phyloP scores from a whole-genome alignment of 805 yeast species.

The Ogataea pini region DNA sequence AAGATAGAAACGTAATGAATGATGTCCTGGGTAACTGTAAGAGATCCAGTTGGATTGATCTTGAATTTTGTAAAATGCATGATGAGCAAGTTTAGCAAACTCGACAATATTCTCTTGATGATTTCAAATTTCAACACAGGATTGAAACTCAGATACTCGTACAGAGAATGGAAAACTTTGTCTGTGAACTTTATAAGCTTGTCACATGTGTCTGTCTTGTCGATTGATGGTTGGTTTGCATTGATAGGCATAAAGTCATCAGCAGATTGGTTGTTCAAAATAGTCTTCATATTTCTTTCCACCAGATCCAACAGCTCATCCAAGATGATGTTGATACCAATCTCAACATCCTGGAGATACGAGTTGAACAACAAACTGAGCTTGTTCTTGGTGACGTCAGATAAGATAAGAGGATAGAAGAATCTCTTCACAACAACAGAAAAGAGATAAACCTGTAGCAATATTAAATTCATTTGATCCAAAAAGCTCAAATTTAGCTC shows the following conservation, averaged over 20 bases:
- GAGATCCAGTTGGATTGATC: constrained; percentile 81
- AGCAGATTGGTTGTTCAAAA: constrained; percentile 61
- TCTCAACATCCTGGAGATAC: constrained; percentile 44
- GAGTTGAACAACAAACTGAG: constrained; percentile 27
- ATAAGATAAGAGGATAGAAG: constrained; percentile 65
- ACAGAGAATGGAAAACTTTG: constrained; percentile 36
- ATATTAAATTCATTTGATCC: constrained; percentile 27
- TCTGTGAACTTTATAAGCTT: constrained; percentile 52
- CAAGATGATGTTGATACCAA: constrained; percentile 62
- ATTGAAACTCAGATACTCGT: constrained; percentile 38
- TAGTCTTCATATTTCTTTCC: constrained; percentile 48
- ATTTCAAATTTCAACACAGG: constrained; percentile 25
- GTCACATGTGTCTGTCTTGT: constrained; percentile 73
- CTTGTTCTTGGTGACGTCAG: constrained; percentile 18
- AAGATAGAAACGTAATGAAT: constrained; percentile 61
- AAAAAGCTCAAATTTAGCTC: constrained; percentile 24
- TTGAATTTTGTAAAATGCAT: constrained; percentile 74
- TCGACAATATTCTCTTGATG: constrained; percentile 24
- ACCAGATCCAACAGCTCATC: constrained; percentile 57
- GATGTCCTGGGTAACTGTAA: constrained; percentile 78
- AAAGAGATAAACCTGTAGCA: constrained; percentile 49
- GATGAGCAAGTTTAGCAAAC: constrained; percentile 52
- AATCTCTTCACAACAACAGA: constrained; percentile 75
- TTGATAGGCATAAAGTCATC: constrained; percentile 58
- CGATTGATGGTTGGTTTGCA: constrained; percentile 28